A percentile compares a stretch with the other conserved stretches of the same genome.
Evolutionary conservation across 2,329 filamentous ascomycete genomes (phyloP).

Genomic region (Zymoseptoria crescenta): DNA sequence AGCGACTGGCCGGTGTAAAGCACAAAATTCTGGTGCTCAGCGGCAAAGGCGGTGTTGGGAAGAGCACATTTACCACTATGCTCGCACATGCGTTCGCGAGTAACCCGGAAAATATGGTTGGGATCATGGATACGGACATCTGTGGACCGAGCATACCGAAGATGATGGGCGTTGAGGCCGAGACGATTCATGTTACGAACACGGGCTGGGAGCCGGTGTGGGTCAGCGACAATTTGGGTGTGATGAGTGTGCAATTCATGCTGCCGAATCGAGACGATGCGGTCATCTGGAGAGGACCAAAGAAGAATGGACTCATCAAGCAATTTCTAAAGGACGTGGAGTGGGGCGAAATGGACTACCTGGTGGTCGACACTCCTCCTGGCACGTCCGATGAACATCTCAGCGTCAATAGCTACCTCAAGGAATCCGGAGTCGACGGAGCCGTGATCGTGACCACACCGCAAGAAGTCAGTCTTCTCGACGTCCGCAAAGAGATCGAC

Average conservation of each 20-base stretch:
- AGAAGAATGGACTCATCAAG: constrained; percentile 98
- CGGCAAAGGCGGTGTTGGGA: constrained; percentile 94
- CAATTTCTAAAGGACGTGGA: constrained; percentile 96
- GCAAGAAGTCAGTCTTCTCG: constrained; percentile 84
- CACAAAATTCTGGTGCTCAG: constrained; percentile 92
- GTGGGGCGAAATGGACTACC: constrained; percentile 90
- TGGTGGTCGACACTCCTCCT: constrained; percentile 91
- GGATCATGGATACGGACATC: constrained; percentile 97
- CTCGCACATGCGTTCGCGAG: constrained; percentile 83
- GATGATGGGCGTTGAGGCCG: constrained; percentile 94
- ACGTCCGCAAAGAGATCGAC: constrained; percentile 95
- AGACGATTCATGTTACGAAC: constrained; percentile 85
- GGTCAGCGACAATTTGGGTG: constrained; percentile 86
- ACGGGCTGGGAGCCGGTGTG: constrained; percentile 92
- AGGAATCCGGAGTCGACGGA: constrained; percentile 85
- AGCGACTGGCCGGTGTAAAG: constrained; percentile 69
- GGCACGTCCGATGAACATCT: constrained; percentile 94
- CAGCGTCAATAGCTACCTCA: constrained; percentile 84
- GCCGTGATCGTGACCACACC: constrained; percentile 91
- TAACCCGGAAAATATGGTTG: constrained; percentile 70
- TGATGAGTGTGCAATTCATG: constrained; percentile 99
- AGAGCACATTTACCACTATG: constrained; percentile 85
- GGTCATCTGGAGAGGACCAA: constrained; percentile 93
- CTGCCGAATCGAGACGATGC: constrained; percentile 87
- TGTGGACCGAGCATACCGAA: constrained; percentile 94